These are phyloP conservation scores for Truncatella angustata DNA, from an alignment of 2,329 filamentous ascomycete genomes.

Conservation along the genomic window DNA sequence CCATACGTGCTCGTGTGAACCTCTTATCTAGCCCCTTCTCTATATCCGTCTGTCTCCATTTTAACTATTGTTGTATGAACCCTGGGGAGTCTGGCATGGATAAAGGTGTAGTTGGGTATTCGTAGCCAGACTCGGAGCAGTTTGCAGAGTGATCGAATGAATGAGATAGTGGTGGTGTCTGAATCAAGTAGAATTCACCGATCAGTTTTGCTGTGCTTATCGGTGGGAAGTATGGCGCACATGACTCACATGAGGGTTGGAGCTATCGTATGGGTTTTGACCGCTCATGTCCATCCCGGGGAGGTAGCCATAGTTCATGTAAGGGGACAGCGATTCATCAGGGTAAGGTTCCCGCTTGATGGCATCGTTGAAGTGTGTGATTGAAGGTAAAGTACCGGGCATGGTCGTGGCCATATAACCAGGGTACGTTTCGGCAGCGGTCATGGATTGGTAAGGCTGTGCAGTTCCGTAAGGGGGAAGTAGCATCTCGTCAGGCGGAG, in stretches of 20 bases:
- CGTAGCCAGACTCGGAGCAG: constrained; percentile 60
- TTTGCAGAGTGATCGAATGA: constrained; percentile 67
- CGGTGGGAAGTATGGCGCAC: constrained; percentile 39
- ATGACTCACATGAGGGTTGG: constrained; percentile 73
- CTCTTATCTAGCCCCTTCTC: constrained; percentile 4
- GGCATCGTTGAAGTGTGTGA: constrained; percentile 61
- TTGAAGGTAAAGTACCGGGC: constrained; percentile 61
- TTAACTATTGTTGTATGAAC: constrained; percentile 34
- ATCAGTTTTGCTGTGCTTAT: constrained; percentile 50
- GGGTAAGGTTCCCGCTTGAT: constrained; percentile 65
- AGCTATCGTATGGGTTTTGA: constrained; percentile 62
- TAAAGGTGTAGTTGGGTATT: constrained; percentile 68
- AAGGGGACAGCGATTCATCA: constrained; percentile 61
- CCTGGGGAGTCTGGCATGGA: constrained; percentile 71
- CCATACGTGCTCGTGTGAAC: constrained; percentile 6
- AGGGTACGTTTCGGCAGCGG: constrained; percentile 51
- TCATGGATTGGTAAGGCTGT: constrained; percentile 50
- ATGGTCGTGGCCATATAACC: constrained; percentile 55
- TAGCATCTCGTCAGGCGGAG: constrained; percentile 62
- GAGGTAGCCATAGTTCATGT: constrained; percentile 67
- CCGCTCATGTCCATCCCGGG: constrained; percentile 62
- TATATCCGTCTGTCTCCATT: neutral
- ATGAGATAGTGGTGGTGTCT: constrained; percentile 78
- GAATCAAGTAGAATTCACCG: constrained; percentile 39
- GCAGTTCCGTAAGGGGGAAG: constrained; percentile 58